Percentiles rank a stretch among this genome's conserved stretches.
These are phyloP conservation scores for Naganishia albida DNA, from an alignment of 1,284 basidiomycete genomes.

Conservation along the genomic window DNA sequence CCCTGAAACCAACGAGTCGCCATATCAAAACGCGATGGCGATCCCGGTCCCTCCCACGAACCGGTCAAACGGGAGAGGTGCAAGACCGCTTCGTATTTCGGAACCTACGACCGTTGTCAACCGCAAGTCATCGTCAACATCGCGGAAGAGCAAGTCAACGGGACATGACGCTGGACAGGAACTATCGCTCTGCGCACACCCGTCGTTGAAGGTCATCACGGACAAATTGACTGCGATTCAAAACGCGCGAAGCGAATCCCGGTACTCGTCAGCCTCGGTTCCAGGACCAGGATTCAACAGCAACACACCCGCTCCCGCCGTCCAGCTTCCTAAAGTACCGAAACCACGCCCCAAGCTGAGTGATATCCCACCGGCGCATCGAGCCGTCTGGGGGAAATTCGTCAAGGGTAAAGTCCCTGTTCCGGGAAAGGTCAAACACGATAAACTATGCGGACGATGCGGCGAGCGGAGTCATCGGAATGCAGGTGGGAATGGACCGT, in stretches of 20 bases:
- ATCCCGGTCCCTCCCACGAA: slow-evolving; percentile 1
- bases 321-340: slow-evolving; percentile 18
- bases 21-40: slow-evolving; percentile 1
- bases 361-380: slow-evolving; percentile 23
- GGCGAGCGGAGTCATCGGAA: slow-evolving; percentile 21
- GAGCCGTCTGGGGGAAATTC: slow-evolving; percentile 26
- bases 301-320: not conserved
- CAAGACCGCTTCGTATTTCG: slow-evolving; percentile 14
- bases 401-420: slow-evolving; percentile 26
- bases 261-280: slow-evolving; percentile 9
- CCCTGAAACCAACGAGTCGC: not conserved
- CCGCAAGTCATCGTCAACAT: slow-evolving; percentile 4
- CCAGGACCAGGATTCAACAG: not conserved
- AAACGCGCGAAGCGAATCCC: slow-evolving; percentile 6
- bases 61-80: not conserved
- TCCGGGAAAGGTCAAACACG: slow-evolving; percentile 25
- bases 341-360: slow-evolving; percentile 25
- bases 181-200: slow-evolving; percentile 20
- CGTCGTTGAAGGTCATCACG: slow-evolving; percentile 10
- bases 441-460: slow-evolving; percentile 24
- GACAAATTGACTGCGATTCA: slow-evolving; percentile 23
- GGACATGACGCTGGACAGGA: slow-evolving; percentile 2
- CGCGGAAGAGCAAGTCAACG: slow-evolving; percentile 9
- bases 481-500: slow-evolving; percentile 19
- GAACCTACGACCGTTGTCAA: slow-evolving; percentile 9